phyloP scores from a whole-genome alignment of 2,329 filamentous ascomycete species.

The Botrytis tulipae region DNA sequence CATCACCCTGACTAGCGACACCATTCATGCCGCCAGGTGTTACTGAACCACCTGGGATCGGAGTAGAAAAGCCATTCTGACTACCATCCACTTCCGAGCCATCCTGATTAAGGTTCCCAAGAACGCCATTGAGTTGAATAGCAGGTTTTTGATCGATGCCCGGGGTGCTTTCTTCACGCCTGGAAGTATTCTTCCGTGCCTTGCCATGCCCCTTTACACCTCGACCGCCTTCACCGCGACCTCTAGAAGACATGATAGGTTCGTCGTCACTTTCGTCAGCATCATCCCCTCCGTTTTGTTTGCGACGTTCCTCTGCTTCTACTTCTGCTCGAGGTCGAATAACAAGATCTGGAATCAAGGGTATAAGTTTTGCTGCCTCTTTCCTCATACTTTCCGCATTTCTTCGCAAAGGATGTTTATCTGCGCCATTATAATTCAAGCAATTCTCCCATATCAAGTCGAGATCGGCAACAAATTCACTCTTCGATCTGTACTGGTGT shows the following conservation, averaged over 20 bases:
- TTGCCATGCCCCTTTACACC: slow-evolving; percentile 60
- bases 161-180: slow-evolving; percentile 77
- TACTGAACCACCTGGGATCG: slow-evolving; percentile 68
- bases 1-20: slow-evolving; percentile 71
- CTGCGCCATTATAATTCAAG: slow-evolving; percentile 89
- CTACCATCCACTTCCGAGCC: slow-evolving; percentile 84
- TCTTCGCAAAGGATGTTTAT: slow-evolving; percentile 80
- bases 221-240: slow-evolving; percentile 69
- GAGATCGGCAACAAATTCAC: slow-evolving; percentile 90
- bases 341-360: slow-evolving; percentile 87
- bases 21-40: slow-evolving; percentile 75
- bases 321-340: slow-evolving; percentile 92
- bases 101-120: slow-evolving; percentile 58
- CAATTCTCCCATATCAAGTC: slow-evolving; percentile 98
- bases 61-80: slow-evolving; percentile 80
- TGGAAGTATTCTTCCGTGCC: slow-evolving; percentile 70
- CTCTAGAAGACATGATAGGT: slow-evolving; percentile 96
- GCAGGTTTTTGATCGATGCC: slow-evolving; percentile 71
- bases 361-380: slow-evolving; percentile 94
- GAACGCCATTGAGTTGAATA: slow-evolving; percentile 63
- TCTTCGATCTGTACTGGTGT: slow-evolving; percentile 79
- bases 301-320: slow-evolving; percentile 80
- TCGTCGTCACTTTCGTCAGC: slow-evolving; percentile 96
- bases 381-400: slow-evolving; percentile 97
- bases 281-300: slow-evolving; percentile 80